These are phyloP conservation scores for Naegleria lovaniensis DNA, from an alignment of 208 protist genomes.

Conservation along the genomic window DNA sequence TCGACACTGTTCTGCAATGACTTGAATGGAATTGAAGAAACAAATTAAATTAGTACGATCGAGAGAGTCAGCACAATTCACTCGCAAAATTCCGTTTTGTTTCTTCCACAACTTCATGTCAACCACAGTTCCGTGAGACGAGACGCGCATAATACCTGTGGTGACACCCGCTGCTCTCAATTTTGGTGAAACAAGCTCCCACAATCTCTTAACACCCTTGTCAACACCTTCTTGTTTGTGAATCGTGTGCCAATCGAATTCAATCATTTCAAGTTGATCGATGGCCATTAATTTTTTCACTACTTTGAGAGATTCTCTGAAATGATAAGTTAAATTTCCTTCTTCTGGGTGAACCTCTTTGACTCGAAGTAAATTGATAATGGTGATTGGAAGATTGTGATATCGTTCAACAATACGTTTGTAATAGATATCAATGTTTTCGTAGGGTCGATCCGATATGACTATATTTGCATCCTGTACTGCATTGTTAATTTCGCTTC, in stretches of 20 bases:
- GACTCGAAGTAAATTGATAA: constrained; percentile 21
- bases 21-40: background rate
- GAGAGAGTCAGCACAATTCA: constrained; percentile 94
- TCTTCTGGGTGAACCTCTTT: constrained; percentile 33
- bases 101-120: constrained; percentile 21
- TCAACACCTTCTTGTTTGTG: background rate
- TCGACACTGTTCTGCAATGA: background rate
- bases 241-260: constrained; percentile 45
- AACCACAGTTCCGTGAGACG: background rate
- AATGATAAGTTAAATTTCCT: constrained; percentile 26
- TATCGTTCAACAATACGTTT: background rate
- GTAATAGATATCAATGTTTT: constrained; percentile 21
- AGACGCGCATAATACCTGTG: background rate
- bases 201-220: background rate
- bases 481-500: background rate
- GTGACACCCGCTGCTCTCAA: background rate
- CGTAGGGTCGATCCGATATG: background rate
- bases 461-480: constrained; percentile 19
- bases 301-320: constrained; percentile 33
- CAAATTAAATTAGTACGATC: constrained; percentile 90
- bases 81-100: constrained; percentile 81
- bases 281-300: constrained; percentile 28
- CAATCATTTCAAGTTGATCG: constrained; percentile 41
- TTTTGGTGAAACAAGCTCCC: background rate
- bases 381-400: background rate